phyloP scores from a whole-genome alignment of 257 asterid species.

The Fraxinus americana region DNA sequence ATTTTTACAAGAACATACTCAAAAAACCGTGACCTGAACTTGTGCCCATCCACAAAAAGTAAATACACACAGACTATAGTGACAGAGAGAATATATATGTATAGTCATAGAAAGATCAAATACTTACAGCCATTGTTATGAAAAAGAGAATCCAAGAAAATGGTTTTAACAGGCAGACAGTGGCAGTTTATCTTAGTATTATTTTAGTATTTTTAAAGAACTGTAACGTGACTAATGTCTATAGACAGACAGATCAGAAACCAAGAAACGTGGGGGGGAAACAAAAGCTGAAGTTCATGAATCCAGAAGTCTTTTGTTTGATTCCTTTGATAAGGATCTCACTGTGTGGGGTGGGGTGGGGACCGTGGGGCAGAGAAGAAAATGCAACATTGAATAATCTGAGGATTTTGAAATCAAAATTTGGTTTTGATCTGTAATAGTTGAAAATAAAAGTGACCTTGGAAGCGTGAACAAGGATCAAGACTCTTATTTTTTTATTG shows the following conservation, averaged over 20 bases:
- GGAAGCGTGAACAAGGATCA: conserved; percentile 31
- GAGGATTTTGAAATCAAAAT: conserved; percentile 38
- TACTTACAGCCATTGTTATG: conserved; percentile 27
- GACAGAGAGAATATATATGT: background rate
- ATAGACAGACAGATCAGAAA: conserved; percentile 35
- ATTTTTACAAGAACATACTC: conserved; percentile 13
- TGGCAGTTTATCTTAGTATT: background rate
- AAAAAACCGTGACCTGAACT: background rate
- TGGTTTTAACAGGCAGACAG: conserved; percentile 6
- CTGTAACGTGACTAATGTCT: conserved; percentile 9
- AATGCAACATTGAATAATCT: conserved; percentile 18
- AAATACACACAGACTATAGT: background rate
- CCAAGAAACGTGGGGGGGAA: conserved; percentile 36
- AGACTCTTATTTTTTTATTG: conserved; percentile 6
- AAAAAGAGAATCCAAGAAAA: conserved; percentile 2
- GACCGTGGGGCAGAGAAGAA: conserved; percentile 8
- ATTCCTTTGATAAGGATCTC: conserved; percentile 51
- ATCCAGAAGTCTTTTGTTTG: conserved; percentile 35
- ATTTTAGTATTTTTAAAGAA: background rate
- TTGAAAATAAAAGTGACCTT: conserved; percentile 29
- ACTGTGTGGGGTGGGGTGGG: background rate
- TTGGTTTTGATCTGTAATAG: conserved; percentile 23
- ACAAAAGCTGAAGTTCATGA: conserved; percentile 40
- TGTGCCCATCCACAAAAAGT: background rate
- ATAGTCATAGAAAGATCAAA: background rate